These are phyloP conservation scores for Fermentozyma sake DNA, from an alignment of 1,139 yeast species.

Conservation along the genomic window DNA sequence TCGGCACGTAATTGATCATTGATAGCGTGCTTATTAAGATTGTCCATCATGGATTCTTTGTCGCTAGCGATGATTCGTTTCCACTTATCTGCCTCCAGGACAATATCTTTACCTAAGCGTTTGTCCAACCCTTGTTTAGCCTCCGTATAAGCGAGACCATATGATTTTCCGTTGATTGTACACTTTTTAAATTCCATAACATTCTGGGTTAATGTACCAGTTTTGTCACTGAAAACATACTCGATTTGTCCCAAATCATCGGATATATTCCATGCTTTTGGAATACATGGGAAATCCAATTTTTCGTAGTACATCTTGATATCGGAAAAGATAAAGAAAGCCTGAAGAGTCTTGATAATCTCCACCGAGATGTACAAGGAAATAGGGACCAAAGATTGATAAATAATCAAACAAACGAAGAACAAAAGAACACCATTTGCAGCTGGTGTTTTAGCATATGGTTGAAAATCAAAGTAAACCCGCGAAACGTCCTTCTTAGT, in stretches of 20 bases:
- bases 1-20: conserved; percentile 62
- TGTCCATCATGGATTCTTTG: conserved; percentile 58
- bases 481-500: conserved; percentile 51
- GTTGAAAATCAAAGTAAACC: conserved; percentile 58
- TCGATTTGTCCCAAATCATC: conserved; percentile 97
- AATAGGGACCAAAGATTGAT: conserved; percentile 90
- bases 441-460: conserved; percentile 53
- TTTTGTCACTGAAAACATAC: conserved; percentile 91
- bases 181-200: conserved; percentile 96
- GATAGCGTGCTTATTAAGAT: conserved; percentile 36
- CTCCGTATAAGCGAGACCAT: conserved; percentile 94
- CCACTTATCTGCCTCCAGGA: conserved; percentile 64
- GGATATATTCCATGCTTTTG: conserved; percentile 94
- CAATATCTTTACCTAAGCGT: conserved; percentile 78
- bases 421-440: conserved; percentile 80
- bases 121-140: conserved; percentile 91
- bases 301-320: conserved; percentile 78
- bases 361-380: conserved; percentile 93
- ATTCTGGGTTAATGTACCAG: conserved; percentile 95
- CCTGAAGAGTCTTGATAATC: conserved; percentile 90
- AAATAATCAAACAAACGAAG: conserved; percentile 84
- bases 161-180: conserved; percentile 79
- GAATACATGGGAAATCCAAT: conserved; percentile 91
- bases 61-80: conserved; percentile 58
- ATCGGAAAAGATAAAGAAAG: conserved; percentile 88